Base-by-base conservation (phyloP, 768 basidiomycete genomes). In the Tylopilus plumbeoviolaceoides region DNA sequence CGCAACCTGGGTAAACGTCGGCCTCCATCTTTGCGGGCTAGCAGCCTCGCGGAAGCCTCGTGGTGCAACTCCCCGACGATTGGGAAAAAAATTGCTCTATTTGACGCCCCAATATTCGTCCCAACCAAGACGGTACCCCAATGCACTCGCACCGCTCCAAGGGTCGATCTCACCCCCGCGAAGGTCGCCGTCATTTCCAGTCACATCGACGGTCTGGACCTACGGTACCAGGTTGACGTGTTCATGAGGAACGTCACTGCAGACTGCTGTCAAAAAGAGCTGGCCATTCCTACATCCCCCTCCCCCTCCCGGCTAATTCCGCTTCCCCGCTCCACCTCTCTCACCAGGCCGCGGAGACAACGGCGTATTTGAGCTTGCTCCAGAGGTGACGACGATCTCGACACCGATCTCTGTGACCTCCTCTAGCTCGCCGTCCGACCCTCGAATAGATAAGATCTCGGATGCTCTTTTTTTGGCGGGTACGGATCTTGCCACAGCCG, bases 1-100 rank as follows among this genome's bases (percentile, higher is more conserved):
- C 49, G 47, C 51, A 47, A 41, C 21, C 5, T 38, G 38, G 45
- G 51, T 15, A 33, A 53, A 20, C 44, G 54, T 56, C 56, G 50
- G 56, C 17, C 50, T 21, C 31, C 40, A 33, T 55, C 51, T 55
- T 50, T 56, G 55, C 53, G 40, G 7, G 40, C 27, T 11, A 41
- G 38, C 42, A 50, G 47, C 63, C 65, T 65, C 63, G 51, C 53
- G 65, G 65, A 36, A 1, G 17, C 63, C 65, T 58, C 65, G 49
- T 67, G 65, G 35, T 36, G 4, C 47, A 7, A 5, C 51, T 36
- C 39, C 56, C 59, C 54, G 53, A 56, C 54, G 15, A 31, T 43
- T 54, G 57, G 55, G 65, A 47, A 35, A 51, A 17, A 20, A 47
- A 30, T 33, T 62, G 23, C 58, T 55, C 56, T 36, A 45, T 60